Evolutionary conservation across 352 stramenopile genomes (phyloP).

Genomic region (Pythium coloratum): DNA sequence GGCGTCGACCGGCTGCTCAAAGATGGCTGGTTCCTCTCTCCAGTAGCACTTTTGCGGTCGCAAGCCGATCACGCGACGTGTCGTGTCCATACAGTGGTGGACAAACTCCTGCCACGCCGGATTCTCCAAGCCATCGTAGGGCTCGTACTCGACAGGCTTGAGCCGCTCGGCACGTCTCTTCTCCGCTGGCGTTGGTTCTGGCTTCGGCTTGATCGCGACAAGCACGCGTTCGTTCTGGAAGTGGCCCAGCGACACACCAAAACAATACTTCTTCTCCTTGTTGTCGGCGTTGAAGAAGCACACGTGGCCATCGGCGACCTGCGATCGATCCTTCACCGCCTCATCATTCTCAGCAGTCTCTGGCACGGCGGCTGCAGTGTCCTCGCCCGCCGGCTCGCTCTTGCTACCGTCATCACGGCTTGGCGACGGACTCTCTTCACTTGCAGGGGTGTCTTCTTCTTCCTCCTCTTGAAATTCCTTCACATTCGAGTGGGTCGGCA

Average conservation of each 20-base stretch:
- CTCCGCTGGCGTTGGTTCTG: slow-evolving; percentile 14
- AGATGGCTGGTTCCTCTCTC: slow-evolving; percentile 47
- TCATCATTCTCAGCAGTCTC: background rate
- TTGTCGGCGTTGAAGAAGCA: slow-evolving; percentile 72
- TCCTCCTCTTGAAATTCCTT: slow-evolving; percentile 15
- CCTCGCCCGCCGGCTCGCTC: background rate
- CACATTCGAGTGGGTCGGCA: slow-evolving; percentile 25
- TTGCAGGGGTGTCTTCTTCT: background rate
- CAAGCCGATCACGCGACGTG: slow-evolving; percentile 43
- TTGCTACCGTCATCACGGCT: slow-evolving; percentile 7
- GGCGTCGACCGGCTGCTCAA: slow-evolving; percentile 32
- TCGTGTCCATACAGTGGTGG: slow-evolving; percentile 63
- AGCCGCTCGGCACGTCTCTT: slow-evolving; percentile 17
- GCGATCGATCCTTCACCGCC: slow-evolving; percentile 29
- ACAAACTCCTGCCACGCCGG: slow-evolving; percentile 51
- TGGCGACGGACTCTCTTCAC: slow-evolving; percentile 9
- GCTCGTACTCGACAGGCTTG: slow-evolving; percentile 43
- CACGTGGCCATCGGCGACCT: slow-evolving; percentile 58
- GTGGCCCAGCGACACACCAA: slow-evolving; percentile 54
- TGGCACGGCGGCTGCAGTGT: background rate
- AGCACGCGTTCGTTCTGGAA: slow-evolving; percentile 51
- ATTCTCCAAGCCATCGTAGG: slow-evolving; percentile 49
- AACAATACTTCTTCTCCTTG: slow-evolving; percentile 69
- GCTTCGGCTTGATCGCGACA: slow-evolving; percentile 38
- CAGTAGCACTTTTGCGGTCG: slow-evolving; percentile 42